A percentile compares a stretch with the other conserved stretches of the same genome.
Conservation (phyloP, 2,329 filamentous ascomycete species). For the Macrophomina pseudophaseolina region DNA sequence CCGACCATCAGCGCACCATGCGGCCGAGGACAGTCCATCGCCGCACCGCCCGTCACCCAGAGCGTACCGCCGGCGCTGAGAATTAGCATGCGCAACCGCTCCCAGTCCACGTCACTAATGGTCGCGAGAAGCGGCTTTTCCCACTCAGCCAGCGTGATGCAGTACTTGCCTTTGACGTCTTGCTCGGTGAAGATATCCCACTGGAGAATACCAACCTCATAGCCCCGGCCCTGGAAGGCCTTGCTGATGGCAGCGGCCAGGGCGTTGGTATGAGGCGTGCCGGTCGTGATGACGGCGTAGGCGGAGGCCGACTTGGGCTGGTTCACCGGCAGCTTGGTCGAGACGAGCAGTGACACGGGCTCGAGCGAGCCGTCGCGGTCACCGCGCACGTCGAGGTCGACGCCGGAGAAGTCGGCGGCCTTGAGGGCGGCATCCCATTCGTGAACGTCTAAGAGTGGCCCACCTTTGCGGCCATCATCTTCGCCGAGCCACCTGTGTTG, state of each 20-base stretch:
- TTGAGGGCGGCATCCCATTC: slow-evolving; percentile 16
- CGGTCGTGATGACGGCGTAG: slow-evolving; percentile 6
- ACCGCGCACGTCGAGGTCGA: slow-evolving; percentile 5
- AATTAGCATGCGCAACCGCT: background rate
- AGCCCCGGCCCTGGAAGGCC: background rate
- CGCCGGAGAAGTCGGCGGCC: slow-evolving; percentile 1
- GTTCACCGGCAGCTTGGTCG: background rate
- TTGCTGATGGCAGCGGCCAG: background rate
- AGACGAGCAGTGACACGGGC: slow-evolving; percentile 6
- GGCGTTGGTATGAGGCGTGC: background rate
- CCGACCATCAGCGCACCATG: slow-evolving; percentile 7
- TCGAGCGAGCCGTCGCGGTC: background rate
- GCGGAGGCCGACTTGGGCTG: background rate
- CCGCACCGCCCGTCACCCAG: slow-evolving; percentile 10
- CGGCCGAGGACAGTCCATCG: background rate
- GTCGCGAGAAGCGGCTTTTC: background rate
- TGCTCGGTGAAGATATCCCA: background rate
- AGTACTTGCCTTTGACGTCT: slow-evolving; percentile 3
- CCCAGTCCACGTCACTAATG: slow-evolving; percentile 2
- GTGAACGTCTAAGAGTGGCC: slow-evolving; percentile 30
- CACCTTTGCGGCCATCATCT: slow-evolving; percentile 36
- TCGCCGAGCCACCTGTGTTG: slow-evolving; percentile 35
- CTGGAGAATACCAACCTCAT: background rate
- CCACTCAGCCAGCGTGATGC: slow-evolving; percentile 5
- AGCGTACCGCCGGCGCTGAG: background rate